Percentiles rank a stretch among this genome's conserved stretches.
phyloP scores from a whole-genome alignment of 805 yeast genomes.

The Teunomyces atbi region DNA sequence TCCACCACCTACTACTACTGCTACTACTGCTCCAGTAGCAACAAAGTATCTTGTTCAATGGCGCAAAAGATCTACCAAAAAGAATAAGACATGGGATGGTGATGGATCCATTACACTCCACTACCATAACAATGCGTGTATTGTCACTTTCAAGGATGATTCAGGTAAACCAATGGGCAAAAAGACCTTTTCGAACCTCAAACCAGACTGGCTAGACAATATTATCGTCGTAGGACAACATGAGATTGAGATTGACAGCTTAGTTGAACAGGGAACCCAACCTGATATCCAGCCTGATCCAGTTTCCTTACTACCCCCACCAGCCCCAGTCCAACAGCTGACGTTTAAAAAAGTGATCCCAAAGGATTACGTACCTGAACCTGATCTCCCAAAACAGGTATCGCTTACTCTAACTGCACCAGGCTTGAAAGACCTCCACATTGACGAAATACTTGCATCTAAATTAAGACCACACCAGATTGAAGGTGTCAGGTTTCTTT shows the following conservation, averaged over 20 bases:
- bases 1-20: not conserved
- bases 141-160: constrained; percentile 9
- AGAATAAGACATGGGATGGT: constrained; percentile 93
- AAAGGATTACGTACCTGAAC: not conserved
- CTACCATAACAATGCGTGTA: not conserved
- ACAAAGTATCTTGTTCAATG: constrained; percentile 46
- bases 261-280: constrained; percentile 22
- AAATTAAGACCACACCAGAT: constrained; percentile 79
- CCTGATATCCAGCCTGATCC: not conserved
- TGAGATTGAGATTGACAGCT: constrained; percentile 64
- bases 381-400: not conserved
- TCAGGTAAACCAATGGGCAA: constrained; percentile 9
- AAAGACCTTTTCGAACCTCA: constrained; percentile 9
- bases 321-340: not conserved
- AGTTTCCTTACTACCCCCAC: not conserved
- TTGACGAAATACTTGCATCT: constrained; percentile 56
- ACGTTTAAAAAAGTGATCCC: constrained; percentile 1
- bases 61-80: constrained; percentile 70
- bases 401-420: not conserved
- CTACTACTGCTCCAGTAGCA: not conserved
- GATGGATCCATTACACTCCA: constrained; percentile 61
- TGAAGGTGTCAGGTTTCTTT: constrained; percentile 79
- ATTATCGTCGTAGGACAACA: constrained; percentile 51
- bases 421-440: constrained; percentile 11
- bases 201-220: constrained; percentile 12